These are phyloP conservation scores for Botrytis squamosa DNA, from an alignment of 2,329 filamentous ascomycete species.

Conservation along the genomic window DNA sequence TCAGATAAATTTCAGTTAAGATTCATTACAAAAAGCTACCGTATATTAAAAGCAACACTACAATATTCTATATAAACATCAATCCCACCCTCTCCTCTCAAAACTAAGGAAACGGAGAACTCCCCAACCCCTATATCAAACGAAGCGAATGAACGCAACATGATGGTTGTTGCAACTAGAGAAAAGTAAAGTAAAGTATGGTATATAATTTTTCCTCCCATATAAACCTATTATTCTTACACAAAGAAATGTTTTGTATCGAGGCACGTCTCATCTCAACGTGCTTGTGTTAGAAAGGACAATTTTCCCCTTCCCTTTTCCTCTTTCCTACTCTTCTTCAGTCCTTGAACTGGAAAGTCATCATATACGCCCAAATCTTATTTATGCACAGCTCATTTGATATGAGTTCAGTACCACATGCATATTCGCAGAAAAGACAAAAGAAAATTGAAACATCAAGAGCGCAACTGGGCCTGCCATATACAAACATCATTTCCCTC, in stretches of 20 bases:
- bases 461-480: constrained; percentile 13
- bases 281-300: not conserved
- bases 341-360: not conserved
- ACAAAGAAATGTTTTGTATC: constrained; percentile 12
- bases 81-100: not conserved
- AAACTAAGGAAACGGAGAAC: not conserved
- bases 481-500: constrained; percentile 17
- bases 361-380: constrained; percentile 17
- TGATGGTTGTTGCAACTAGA: not conserved
- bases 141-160: constrained; percentile 15
- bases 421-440: constrained; percentile 9
- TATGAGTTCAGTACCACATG: not conserved
- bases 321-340: not conserved
- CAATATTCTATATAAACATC: constrained; percentile 12
- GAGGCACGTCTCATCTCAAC: constrained; percentile 5
- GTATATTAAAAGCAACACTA: constrained; percentile 13
- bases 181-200: constrained; percentile 1
- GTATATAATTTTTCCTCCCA: constrained; percentile 17
- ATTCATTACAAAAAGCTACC: constrained; percentile 8
- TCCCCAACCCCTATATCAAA: constrained; percentile 5
- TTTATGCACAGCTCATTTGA: constrained; percentile 6
- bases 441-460: constrained; percentile 3
- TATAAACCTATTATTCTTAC: constrained; percentile 1
- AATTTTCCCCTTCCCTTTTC: not conserved
- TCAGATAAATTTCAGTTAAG: not conserved